These are phyloP conservation scores for Porphyra umbilicalis DNA, from an alignment of 31 red algal genomes.

Conservation along the genomic window DNA sequence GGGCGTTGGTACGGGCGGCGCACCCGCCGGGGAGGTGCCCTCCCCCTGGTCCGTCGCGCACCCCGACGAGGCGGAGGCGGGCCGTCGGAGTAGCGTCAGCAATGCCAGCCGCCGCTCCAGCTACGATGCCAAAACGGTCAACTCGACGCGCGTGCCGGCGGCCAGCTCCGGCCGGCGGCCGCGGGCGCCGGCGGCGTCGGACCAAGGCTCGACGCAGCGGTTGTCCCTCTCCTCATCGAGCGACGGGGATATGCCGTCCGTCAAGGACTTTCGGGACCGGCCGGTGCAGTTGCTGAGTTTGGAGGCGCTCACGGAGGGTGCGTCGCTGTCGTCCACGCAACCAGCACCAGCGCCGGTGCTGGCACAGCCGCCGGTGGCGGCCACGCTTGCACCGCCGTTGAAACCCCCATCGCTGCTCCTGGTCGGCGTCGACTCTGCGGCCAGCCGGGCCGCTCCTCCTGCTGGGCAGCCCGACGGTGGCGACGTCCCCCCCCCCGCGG, in stretches of 20 bases:
- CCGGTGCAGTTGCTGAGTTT: neutral
- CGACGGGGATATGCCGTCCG: neutral
- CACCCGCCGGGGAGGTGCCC: neutral
- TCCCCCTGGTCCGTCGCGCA: neutral
- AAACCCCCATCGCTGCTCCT: neutral
- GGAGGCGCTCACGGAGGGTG: too few species aligned
- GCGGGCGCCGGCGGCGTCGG: neutral
- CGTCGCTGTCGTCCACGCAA: too few species aligned
- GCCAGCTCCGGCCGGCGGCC: neutral
- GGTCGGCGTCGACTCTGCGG: neutral
- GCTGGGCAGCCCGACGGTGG: neutral
- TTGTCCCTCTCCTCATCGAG: neutral
- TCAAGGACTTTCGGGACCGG: neutral
- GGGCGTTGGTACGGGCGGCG: neutral
- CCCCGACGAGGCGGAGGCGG: neutral
- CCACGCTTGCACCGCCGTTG: neutral
- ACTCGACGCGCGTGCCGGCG: neutral
- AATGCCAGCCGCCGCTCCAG: neutral
- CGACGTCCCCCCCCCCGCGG: too few species aligned
- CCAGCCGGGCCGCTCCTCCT: neutral
- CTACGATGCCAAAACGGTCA: neutral
- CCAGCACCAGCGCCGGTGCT: too few species aligned
- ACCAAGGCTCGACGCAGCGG: neutral
- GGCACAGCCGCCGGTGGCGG: neutral
- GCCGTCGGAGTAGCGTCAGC: neutral